Base-by-base conservation (phyloP, 2,329 filamentous ascomycete species). In the Aspergillus sp. region DNA sequence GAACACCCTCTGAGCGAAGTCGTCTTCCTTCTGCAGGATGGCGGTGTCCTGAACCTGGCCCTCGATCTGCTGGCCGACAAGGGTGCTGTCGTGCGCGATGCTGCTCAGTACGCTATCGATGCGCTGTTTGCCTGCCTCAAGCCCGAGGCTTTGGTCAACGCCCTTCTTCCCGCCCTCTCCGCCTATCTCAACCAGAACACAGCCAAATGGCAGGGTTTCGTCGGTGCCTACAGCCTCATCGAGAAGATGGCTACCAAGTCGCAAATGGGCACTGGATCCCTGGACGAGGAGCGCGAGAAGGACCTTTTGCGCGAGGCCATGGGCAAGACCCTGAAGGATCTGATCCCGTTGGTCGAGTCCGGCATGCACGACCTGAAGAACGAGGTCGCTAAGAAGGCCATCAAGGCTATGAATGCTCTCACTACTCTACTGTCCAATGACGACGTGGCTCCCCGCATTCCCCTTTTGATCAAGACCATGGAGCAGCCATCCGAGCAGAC, bases 341-440 rank as follows among this genome's bases (percentile, higher is more conserved):
- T 99, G 68, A 98, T 99, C 65, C 95, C 95, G 23, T 82, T 97
- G 47, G 92, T 96, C 59, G 95, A 98, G 79, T 84, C 83, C 57
- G 92, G 92, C 69, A 98, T 99, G 94, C 92, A 97, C 79, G 95
- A 99, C 76, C 84, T 99, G 74, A 99, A 99, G 84, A 73, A 82
- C 51, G 95, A 98, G 73, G 85, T 87, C 57, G 79, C 80, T 76
- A 98, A 97, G 82, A 91, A 96, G 80, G 89, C 95, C n/a, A 82
- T 91, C 72, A 89, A 91, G 78, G 91, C 94, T 52, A 98, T 99
- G 94, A 91, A 86, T 70, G 91, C 92, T 38, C 84, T 99, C 57
- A 96, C 92, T 2, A 90, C 89, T 8, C 87, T 99, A 15, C 85
- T 99, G 51, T 92, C 92, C 73, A 99, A 99, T 82, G 95, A 99